Percentiles rank a stretch among this genome's conserved stretches.
Evolutionary conservation across 257 asterid genomes (phyloP).

Genomic region (Salvia hispanica): DNA sequence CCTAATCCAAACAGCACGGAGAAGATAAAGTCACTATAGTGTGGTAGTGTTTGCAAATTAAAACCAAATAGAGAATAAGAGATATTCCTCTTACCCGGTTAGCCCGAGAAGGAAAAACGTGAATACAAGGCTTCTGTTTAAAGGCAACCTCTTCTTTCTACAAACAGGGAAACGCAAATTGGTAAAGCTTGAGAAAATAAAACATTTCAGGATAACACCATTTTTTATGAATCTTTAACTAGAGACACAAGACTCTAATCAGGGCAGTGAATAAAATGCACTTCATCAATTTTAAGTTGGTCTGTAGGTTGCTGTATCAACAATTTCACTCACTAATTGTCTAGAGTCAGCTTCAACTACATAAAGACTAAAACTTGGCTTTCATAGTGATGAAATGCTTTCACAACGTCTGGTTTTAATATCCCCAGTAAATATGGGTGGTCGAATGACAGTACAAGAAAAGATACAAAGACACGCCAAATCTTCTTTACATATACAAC

Average conservation of each 20-base stretch:
- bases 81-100: slow-evolving; percentile 62
- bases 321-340: too few species aligned
- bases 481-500: too few species aligned
- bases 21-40: slow-evolving; percentile 7
- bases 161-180: slow-evolving; percentile 25
- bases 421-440: too few species aligned
- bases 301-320: too few species aligned
- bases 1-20: slow-evolving; percentile 43
- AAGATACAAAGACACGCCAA: too few species aligned
- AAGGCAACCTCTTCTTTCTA: slow-evolving; percentile 66
- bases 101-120: slow-evolving; percentile 78
- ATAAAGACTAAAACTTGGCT: too few species aligned
- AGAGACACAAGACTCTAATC: neutral
- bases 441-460: too few species aligned
- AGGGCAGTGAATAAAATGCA: too few species aligned
- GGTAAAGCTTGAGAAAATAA: slow-evolving; percentile 11
- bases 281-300: too few species aligned
- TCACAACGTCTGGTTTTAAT: too few species aligned
- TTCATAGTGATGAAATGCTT: too few species aligned
- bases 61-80: slow-evolving; percentile 11
- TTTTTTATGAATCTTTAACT: neutral
- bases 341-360: too few species aligned
- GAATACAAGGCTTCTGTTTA: slow-evolving; percentile 47
- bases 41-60: slow-evolving; percentile 15
- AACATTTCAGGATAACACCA: neutral